Evolutionary conservation across 495 filamentous ascomycete genomes (phyloP).

Genomic region (Opeltia flavorubescens): DNA sequence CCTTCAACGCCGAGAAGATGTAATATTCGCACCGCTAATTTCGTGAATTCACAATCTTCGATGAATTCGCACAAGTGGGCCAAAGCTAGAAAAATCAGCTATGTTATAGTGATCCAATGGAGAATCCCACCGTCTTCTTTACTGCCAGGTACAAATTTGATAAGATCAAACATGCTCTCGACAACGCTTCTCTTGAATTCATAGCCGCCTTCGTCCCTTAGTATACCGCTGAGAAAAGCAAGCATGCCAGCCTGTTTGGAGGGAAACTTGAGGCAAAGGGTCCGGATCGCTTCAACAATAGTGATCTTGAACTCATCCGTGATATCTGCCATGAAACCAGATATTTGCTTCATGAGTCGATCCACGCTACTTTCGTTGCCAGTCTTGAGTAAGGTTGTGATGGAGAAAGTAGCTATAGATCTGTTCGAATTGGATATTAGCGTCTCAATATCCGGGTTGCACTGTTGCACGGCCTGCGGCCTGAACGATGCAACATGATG

Average conservation of each 20-base stretch:
- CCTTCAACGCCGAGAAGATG: constrained; percentile 90
- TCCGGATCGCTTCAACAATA: constrained; percentile 94
- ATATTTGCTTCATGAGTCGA: constrained; percentile 96
- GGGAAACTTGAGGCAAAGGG: constrained; percentile 92
- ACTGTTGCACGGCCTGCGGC: constrained; percentile 77
- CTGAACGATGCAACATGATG: constrained; percentile 93
- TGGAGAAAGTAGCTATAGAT: constrained; percentile 95
- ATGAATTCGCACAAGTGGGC: constrained; percentile 98
- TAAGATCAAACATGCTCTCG: constrained; percentile 98
- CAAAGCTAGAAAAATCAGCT: constrained; percentile 41
- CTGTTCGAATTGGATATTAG: constrained; percentile 94
- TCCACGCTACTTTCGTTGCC: constrained; percentile 96
- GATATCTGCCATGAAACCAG: constrained; percentile 93
- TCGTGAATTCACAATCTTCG: constrained; percentile 98
- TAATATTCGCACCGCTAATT: constrained; percentile 87
- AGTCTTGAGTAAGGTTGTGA: constrained; percentile 94
- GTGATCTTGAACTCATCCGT: constrained; percentile 99
- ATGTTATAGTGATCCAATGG: background rate
- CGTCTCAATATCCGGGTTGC: constrained; percentile 93
- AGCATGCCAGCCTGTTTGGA: constrained; percentile 98
- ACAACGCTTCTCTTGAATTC: constrained; percentile 97
- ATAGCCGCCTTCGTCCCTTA: constrained; percentile 94
- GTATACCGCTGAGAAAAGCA: constrained; percentile 82
- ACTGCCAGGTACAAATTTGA: constrained; percentile 96
- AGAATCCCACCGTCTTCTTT: constrained; percentile 68